A percentile compares a stretch with the other conserved stretches of the same genome.
Evolutionary conservation across 2,329 filamentous ascomycete genomes (phyloP).

Genomic region (Beauveria rudraprayagi): DNA sequence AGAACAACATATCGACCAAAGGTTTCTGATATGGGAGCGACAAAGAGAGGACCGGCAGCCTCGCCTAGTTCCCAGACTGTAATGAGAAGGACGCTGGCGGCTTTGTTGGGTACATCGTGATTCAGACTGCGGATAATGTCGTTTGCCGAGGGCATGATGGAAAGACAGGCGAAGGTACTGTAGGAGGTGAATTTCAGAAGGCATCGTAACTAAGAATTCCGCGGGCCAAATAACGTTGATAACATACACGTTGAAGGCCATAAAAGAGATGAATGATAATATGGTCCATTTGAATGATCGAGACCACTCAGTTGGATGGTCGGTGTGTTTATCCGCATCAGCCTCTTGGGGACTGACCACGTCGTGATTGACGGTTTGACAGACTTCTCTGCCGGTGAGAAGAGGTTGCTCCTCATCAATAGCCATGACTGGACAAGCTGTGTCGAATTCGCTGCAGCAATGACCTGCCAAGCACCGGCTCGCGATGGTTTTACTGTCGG

Average conservation of each 20-base stretch:
- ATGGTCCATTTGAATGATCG: neutral
- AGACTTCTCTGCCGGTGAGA: neutral
- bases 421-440: neutral
- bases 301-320: conserved; percentile 9
- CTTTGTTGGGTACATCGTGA: conserved; percentile 30
- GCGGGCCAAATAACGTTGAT: no score
- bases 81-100: conserved; percentile 52
- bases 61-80: conserved; percentile 65
- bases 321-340: conserved; percentile 12
- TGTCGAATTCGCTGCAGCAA: no score
- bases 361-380: neutral
- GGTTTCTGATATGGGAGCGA: conserved; percentile 55
- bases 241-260: neutral
- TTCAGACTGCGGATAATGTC: conserved; percentile 41
- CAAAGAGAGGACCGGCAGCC: conserved; percentile 49
- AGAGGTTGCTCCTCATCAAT: neutral
- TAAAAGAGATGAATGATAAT: neutral
- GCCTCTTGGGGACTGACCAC: neutral
- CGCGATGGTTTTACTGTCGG: no score
- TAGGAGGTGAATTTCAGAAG: neutral
- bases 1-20: conserved; percentile 49
- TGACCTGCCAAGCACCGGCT: no score
- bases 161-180: conserved; percentile 51
- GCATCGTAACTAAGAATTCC: no score
- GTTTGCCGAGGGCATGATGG: conserved; percentile 44